Base-by-base conservation (phyloP, 2,329 filamentous ascomycete species). In the Phyllosticta citrichinensis region DNA sequence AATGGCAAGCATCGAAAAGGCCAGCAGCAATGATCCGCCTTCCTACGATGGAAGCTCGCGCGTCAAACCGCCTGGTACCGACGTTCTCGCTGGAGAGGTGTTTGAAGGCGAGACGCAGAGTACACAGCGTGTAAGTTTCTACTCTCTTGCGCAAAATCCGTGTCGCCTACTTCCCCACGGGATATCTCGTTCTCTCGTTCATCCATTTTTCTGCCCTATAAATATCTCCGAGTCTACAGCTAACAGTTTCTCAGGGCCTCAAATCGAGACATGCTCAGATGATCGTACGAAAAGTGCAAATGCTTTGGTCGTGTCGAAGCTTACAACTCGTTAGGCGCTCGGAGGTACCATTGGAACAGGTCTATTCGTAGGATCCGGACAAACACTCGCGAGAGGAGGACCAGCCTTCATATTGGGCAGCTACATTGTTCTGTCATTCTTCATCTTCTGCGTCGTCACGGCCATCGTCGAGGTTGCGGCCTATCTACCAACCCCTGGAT, bases 401-500 rank as follows among this genome's bases (percentile, higher is more conserved):
- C 76, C 78, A 27, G 71, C 74, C 12, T 76, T 76, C 47, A 71
- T 77, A 12, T 68, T 82, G 53, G 70, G 76, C 63, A 75, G 76
- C 65, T 77, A 75, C 66, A 65, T 69, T 10, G 71, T 81, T 60
- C 73, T 81, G 58, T 73, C 75, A 50, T 71, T 78, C 20, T 63
- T 81, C 65, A 70, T 81, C 54, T 74, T 73, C 63, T 70, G 70
- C 35, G 70, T 77, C 67, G 80, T 86, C 60, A 79, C 79, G 55
- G 76, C 75, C 56, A 76, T 79, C 60, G 70, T 71, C 70, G 71
- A 74, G 69, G 82, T 87, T 75, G 82, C 83, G 22, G 79, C 84
- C 33, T 86, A 83, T 75, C 78, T 87, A 57, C 82, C 84, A 3
- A 71, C 85, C 64, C 76, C 82, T 27, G 79, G 80, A 66, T 76